Percentiles rank a stretch among this genome's conserved stretches.
Evolutionary conservation across 768 basidiomycete genomes (phyloP).

Genomic region (Amanita jacksonii): DNA sequence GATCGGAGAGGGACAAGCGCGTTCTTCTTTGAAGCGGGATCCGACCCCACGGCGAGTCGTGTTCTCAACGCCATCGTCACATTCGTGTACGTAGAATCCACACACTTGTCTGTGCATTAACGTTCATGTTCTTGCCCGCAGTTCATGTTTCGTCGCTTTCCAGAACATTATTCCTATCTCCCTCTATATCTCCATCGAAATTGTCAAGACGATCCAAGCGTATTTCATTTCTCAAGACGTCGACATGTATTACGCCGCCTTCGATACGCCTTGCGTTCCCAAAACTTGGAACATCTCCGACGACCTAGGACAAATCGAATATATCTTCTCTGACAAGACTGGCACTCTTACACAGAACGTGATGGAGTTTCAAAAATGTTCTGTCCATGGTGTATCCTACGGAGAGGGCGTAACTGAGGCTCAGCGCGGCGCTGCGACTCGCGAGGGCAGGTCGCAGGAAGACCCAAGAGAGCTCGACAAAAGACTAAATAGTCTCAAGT

Average conservation of each 20-base stretch:
- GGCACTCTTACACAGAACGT: conserved; percentile 96
- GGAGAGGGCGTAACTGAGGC: conserved; percentile 96
- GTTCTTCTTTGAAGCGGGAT: conserved; percentile 58
- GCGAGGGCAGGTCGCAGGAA: conserved; percentile 61
- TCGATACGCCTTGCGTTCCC: conserved; percentile 83
- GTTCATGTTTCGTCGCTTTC: conserved; percentile 90
- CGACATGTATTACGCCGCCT: conserved; percentile 91
- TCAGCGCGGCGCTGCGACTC: conserved; percentile 81
- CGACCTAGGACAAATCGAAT: conserved; percentile 98
- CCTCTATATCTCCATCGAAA: conserved; percentile 94
- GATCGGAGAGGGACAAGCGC: conserved; percentile 52
- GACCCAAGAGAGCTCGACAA: conserved; percentile 65
- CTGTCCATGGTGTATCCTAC: conserved; percentile 73
- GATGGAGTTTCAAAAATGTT: conserved; percentile 98
- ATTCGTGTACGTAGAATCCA: conserved; percentile 63
- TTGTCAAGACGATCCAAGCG: conserved; percentile 96
- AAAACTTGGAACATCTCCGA: conserved; percentile 99
- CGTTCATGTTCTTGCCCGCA: conserved; percentile 22
- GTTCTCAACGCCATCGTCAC: conserved; percentile 78
- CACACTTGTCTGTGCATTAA: neutral
- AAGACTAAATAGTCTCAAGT: conserved; percentile 56
- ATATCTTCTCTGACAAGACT: conserved; percentile 84
- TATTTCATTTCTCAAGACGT: conserved; percentile 94
- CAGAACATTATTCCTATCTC: conserved; percentile 97
- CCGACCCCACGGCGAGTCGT: conserved; percentile 49